These are phyloP conservation scores for Coniferiporia sulphurascens DNA, from an alignment of 1,284 basidiomycete species.

Conservation along the genomic window DNA sequence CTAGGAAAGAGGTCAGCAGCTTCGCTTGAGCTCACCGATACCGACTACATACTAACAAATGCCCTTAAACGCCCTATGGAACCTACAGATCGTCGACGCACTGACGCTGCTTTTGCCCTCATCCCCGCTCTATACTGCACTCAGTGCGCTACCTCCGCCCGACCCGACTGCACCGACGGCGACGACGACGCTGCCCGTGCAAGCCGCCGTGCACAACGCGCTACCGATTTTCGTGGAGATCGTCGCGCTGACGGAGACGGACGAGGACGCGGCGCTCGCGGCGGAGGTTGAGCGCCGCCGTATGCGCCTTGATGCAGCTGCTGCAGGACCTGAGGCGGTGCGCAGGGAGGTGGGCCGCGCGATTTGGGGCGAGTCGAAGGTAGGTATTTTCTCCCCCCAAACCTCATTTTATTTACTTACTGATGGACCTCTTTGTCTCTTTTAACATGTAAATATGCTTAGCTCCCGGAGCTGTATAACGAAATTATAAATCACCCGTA, in stretches of 20 bases:
- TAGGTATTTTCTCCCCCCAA: slow-evolving; percentile 24
- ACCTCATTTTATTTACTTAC: neutral
- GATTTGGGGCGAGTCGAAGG: slow-evolving; percentile 55
- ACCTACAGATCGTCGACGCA: slow-evolving; percentile 67
- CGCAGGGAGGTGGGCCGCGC: slow-evolving; percentile 64
- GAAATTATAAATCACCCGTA: slow-evolving; percentile 74
- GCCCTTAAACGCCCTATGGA: too few relatives aligned
- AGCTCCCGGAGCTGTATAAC: slow-evolving; percentile 69
- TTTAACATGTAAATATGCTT: neutral
- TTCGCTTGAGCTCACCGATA: too few relatives aligned
- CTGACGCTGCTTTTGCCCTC: slow-evolving; percentile 72
- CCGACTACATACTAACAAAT: too few relatives aligned
- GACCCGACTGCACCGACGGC: slow-evolving; percentile 72
- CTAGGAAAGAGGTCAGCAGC: slow-evolving; percentile 47
- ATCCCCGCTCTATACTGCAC: slow-evolving; percentile 60
- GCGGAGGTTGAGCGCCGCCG: slow-evolving; percentile 74
- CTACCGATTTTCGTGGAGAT: slow-evolving; percentile 69
- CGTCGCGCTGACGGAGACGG: slow-evolving; percentile 48
- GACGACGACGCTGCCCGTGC: slow-evolving; percentile 50
- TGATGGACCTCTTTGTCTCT: neutral
- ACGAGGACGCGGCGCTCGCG: slow-evolving; percentile 52
- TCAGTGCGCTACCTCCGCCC: slow-evolving; percentile 67
- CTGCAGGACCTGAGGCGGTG: slow-evolving; percentile 63
- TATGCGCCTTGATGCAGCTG: slow-evolving; percentile 49
- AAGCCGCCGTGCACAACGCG: slow-evolving; percentile 66